Base-by-base conservation (phyloP, 1,284 basidiomycete genomes). In the Heterobasidion irregulare region DNA sequence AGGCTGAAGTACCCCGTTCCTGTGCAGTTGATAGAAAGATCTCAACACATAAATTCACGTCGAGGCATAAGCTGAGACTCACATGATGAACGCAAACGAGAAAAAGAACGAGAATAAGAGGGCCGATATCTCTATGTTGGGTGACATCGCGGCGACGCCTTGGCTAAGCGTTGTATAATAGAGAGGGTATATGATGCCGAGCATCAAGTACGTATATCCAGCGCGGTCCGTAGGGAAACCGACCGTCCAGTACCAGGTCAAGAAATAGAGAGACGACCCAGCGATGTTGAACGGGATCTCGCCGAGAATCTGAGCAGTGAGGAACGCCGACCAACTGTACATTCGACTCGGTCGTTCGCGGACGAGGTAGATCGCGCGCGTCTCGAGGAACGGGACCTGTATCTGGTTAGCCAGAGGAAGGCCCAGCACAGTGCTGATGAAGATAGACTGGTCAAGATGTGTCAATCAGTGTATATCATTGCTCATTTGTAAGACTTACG, bases 271-370 rank as follows among this genome's bases (percentile, higher is more conserved):
- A 0, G 75, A 70, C 0, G 81, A 78, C 13, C 77, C 78, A 4
- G 84, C 50, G 18, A 87, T 75, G 61, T 87, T 85, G 78, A 84
- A 85, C 0, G 86, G 86, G 2, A 86, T 58, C 60, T 86, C 85
- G 32, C 79, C 76, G 3, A 84, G 62, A 56, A 88, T 74, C 59
- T 86, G 84, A 0, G 83, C 73, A 0, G 82, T 75, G 49, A 84
- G 66, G 48, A 94, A 78, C 1, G 88, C 82, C 8, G 83, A 75
- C 93, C 93, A 95, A 51, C 82, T 82, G 72, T 94, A 95, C 65
- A 90, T 89, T 64, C 86, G 80, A 60, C 85, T 87, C 5, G 82
- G 81, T 1, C 80, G 74, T 67, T 87, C 84, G 52, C 85, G 77
- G 44, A 79, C 73, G 61, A 85, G 82, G 70, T 81, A 89, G 43